A percentile compares a stretch with the other conserved stretches of the same genome.
Evolutionary conservation across 1,284 basidiomycete genomes (phyloP).

Genomic region (Ganoderma boninense): DNA sequence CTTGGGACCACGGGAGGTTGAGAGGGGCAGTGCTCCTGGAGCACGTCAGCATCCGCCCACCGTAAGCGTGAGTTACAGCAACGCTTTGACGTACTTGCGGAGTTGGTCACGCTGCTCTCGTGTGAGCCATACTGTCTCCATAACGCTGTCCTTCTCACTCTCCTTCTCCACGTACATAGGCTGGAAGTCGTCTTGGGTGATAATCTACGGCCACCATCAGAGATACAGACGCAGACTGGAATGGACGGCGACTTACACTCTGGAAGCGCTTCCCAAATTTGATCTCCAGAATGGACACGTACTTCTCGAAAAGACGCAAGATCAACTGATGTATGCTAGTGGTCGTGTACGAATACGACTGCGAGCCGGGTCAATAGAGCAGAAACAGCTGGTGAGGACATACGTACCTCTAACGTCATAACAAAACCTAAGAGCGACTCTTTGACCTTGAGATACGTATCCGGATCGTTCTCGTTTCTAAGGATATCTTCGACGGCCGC

Average conservation of each 20-base stretch:
- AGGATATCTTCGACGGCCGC: conserved; percentile 81
- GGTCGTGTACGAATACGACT: conserved; percentile 91
- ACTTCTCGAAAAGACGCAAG: conserved; percentile 90
- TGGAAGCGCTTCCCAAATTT: conserved; percentile 89
- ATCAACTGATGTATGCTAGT: conserved; percentile 86
- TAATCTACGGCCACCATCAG: conserved; percentile 63
- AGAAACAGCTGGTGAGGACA: background rate
- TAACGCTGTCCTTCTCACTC: conserved; percentile 79
- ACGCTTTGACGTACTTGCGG: conserved; percentile 54
- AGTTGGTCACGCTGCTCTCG: conserved; percentile 72
- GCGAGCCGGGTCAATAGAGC: conserved; percentile 2
- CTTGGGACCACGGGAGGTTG: conserved; percentile 92
- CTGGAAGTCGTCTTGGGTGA: conserved; percentile 90
- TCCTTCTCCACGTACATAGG: conserved; percentile 87
- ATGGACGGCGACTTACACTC: conserved; percentile 56
- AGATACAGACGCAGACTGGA: background rate
- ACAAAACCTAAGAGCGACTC: conserved; percentile 88
- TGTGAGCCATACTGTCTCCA: conserved; percentile 89
- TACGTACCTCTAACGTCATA: conserved; percentile 89
- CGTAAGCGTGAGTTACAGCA: background rate
- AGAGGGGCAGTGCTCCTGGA: conserved; percentile 76
- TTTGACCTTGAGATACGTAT: conserved; percentile 87
- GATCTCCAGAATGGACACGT: conserved; percentile 83
- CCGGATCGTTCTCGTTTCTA: conserved; percentile 81
- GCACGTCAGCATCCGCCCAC: background rate